Conservation (phyloP, 2,329 filamentous ascomycete species). For the Triangularia setosa region DNA sequence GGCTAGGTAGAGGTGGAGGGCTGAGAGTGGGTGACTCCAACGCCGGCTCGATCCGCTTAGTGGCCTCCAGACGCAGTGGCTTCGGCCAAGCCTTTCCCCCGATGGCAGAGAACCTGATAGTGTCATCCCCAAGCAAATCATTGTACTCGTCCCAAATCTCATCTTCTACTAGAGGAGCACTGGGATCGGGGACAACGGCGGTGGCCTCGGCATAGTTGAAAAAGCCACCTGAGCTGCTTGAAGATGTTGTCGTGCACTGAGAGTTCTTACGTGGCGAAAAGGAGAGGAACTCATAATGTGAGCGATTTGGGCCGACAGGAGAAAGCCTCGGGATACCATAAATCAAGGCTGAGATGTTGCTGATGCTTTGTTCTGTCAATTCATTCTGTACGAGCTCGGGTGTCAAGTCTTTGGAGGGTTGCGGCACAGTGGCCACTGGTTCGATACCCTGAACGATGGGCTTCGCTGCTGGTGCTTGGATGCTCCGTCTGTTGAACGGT, state of each 20-base stretch:
- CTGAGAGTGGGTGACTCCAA: constrained; percentile 48
- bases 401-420: constrained; percentile 39
- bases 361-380: constrained; percentile 32
- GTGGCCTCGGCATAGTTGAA: constrained; percentile 55
- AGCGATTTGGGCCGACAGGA: constrained; percentile 31
- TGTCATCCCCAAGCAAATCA: constrained; percentile 71
- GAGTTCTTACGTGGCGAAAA: constrained; percentile 74
- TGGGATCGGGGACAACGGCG: constrained; percentile 60
- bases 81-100: constrained; percentile 31
- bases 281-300: constrained; percentile 61
- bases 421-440: constrained; percentile 48
- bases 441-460: constrained; percentile 33
- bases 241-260: constrained; percentile 54
- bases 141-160: constrained; percentile 95
- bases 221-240: constrained; percentile 61
- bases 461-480: constrained; percentile 35
- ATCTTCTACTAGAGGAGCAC: constrained; percentile 67
- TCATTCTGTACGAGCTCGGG: constrained; percentile 38
- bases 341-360: constrained; percentile 30
- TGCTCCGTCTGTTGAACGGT: constrained; percentile 63
- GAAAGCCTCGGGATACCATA: constrained; percentile 31
- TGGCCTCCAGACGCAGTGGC: constrained; percentile 54
- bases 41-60: constrained; percentile 36
- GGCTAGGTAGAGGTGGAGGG: constrained; percentile 28
- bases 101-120: constrained; percentile 30